These are phyloP conservation scores for Chalciporus sp. DNA, from an alignment of 1,284 basidiomycete species.

Conservation along the genomic window DNA sequence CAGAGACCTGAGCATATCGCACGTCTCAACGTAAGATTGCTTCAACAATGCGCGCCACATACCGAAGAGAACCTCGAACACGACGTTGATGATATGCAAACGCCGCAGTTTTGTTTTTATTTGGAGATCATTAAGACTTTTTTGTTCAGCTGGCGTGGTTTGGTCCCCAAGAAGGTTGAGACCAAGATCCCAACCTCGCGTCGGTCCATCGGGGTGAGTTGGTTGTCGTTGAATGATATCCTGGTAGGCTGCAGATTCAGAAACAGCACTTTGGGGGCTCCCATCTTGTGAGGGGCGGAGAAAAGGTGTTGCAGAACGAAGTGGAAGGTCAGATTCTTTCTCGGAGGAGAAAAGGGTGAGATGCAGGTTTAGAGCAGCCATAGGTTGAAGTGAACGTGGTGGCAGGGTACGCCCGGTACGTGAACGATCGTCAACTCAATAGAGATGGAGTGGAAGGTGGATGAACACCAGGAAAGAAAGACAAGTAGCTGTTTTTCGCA, in stretches of 20 bases:
- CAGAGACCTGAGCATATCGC: conserved; percentile 46
- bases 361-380: conserved; percentile 61
- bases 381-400: conserved; percentile 28
- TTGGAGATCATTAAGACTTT: conserved; percentile 37
- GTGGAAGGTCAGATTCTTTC: conserved; percentile 39
- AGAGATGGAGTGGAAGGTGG: conserved; percentile 3
- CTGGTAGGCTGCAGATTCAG: conserved; percentile 44
- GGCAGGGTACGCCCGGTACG: conserved; percentile 11
- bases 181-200: conserved; percentile 37
- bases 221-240: conserved; percentile 52
- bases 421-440: conserved; percentile 19
- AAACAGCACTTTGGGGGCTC: conserved; percentile 48
- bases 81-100: conserved; percentile 40
- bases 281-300: conserved; percentile 47
- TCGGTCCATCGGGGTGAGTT: conserved; percentile 40
- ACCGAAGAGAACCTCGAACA: conserved; percentile 54
- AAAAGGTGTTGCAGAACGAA: conserved; percentile 50
- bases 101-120: conserved; percentile 45
- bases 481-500: conserved; percentile 13
- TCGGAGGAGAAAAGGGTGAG: conserved; percentile 52
- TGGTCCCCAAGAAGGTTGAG: conserved; percentile 47
- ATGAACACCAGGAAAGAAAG: conserved; percentile 13
- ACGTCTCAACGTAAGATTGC: not conserved
- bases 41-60: conserved; percentile 20
- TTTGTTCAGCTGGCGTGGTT: conserved; percentile 42